A percentile compares a stretch with the other conserved stretches of the same genome.
Conservation (phyloP, 306 rosid species). For the Macrotyloma uniflorum region DNA sequence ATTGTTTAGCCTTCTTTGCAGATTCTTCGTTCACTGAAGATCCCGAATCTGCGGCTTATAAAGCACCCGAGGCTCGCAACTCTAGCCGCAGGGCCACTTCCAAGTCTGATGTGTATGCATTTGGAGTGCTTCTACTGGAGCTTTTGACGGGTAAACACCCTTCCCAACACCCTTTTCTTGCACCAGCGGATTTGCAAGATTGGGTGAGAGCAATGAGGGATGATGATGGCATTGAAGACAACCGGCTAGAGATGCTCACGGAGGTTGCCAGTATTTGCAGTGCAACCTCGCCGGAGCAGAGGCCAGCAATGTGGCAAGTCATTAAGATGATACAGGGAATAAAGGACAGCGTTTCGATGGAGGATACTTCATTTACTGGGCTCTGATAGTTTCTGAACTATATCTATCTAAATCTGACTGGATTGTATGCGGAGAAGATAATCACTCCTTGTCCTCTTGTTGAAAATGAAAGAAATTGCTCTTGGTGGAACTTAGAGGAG, state of each 20-base stretch:
- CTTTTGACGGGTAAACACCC: slow-evolving; percentile 90
- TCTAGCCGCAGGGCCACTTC: slow-evolving; percentile 55
- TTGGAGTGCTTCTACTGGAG: slow-evolving; percentile 82
- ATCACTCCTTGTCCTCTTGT: slow-evolving; percentile 20
- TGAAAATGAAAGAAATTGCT: slow-evolving; percentile 24
- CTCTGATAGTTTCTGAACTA: slow-evolving; percentile 40
- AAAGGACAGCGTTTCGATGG: slow-evolving; percentile 66
- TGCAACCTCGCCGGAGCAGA: slow-evolving; percentile 85
- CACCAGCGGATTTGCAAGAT: slow-evolving; percentile 68
- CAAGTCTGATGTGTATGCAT: slow-evolving; percentile 79
- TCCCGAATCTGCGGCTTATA: slow-evolving; percentile 64
- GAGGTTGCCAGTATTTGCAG: slow-evolving; percentile 92
- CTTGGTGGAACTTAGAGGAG: slow-evolving; percentile 7
- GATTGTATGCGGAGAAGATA: slow-evolving; percentile 27
- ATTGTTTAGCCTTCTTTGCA: slow-evolving; percentile 59
- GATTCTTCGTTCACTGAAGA: slow-evolving; percentile 58
- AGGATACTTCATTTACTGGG: slow-evolving; percentile 40
- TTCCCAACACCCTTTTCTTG: slow-evolving; percentile 76
- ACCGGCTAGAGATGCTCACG: slow-evolving; percentile 77
- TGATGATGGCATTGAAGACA: slow-evolving; percentile 67
- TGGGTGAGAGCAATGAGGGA: slow-evolving; percentile 91
- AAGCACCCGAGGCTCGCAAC: slow-evolving; percentile 75
- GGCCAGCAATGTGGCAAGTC: slow-evolving; percentile 95
- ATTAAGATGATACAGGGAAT: slow-evolving; percentile 87
- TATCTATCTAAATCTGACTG: background rate